Evolutionary conservation across 257 asterid genomes (phyloP).

Genomic region (Solanum appendiculatum): DNA sequence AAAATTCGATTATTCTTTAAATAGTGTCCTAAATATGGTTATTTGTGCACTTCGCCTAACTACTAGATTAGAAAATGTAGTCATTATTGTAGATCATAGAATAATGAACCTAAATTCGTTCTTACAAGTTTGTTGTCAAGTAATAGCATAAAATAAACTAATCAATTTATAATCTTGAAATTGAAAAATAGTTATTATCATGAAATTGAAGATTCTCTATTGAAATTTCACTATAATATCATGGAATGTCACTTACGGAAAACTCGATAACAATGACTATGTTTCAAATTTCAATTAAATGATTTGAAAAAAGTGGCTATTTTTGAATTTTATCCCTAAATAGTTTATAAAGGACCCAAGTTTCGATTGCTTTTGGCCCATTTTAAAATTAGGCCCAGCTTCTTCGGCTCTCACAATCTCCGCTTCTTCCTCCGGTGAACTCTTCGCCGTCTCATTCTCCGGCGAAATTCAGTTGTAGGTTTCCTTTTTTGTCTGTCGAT

Average conservation of each 20-base stretch:
- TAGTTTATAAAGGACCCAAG: not conserved
- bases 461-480: not conserved
- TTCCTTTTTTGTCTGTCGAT: not conserved
- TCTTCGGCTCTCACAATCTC: not conserved
- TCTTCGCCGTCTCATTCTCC: not conserved
- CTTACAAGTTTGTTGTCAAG: not conserved
- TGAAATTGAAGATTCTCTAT: too few relatives aligned
- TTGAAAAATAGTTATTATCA: too few relatives aligned
- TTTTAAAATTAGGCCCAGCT: not conserved
- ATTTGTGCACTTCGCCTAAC: not conserved
- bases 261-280: too few relatives aligned
- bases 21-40: not conserved
- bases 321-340: not conserved
- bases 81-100: too few relatives aligned
- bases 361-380: not conserved
- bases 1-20: too few relatives aligned
- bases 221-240: not conserved
- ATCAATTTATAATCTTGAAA: too few relatives aligned
- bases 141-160: too few relatives aligned
- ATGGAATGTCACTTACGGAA: not conserved
- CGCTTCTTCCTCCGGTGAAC: not conserved
- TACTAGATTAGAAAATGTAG: too few relatives aligned
- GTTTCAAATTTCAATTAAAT: not conserved
- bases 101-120: not conserved
- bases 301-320: not conserved